Evolutionary conservation across 2,329 filamentous ascomycete species (phyloP).

Genomic region (Fusarium succisae): DNA sequence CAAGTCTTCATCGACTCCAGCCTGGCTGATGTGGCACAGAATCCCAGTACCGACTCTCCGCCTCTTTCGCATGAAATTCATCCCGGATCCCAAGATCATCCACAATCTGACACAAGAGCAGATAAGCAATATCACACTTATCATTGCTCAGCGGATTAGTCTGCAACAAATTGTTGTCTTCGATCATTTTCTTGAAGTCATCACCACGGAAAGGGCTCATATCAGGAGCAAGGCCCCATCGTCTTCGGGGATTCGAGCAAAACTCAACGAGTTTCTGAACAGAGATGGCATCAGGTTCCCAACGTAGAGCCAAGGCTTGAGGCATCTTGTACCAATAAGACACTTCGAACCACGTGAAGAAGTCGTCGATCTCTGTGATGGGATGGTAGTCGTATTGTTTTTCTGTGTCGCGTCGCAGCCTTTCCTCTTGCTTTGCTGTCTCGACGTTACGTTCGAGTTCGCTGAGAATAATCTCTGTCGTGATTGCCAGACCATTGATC

Average conservation of each 20-base stretch:
- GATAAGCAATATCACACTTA: too few relatives aligned
- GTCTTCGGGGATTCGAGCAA: too few relatives aligned
- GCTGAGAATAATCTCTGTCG: not conserved
- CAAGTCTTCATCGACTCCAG: too few relatives aligned
- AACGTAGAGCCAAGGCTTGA: not conserved
- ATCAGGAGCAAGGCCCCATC: not conserved
- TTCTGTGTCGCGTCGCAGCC: not conserved
- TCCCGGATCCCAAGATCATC: too few relatives aligned
- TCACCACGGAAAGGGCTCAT: not conserved
- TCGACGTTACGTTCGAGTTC: not conserved
- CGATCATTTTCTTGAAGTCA: not conserved
- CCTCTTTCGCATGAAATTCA: too few relatives aligned
- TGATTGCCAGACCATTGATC: not conserved
- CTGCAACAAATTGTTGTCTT: too few relatives aligned
- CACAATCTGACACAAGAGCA: too few relatives aligned
- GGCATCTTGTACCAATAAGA: not conserved
- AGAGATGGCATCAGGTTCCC: not conserved
- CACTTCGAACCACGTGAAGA: not conserved
- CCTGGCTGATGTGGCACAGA: too few relatives aligned
- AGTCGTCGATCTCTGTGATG: too few relatives aligned
- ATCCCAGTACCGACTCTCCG: too few relatives aligned
- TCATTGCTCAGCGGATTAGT: too few relatives aligned
- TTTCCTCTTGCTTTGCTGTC: not conserved
- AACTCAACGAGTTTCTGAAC: too few relatives aligned
- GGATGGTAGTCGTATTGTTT: not conserved